Evolutionary conservation across 2,329 filamentous ascomycete genomes (phyloP).

Genomic region (Arthrocladium fulminans): DNA sequence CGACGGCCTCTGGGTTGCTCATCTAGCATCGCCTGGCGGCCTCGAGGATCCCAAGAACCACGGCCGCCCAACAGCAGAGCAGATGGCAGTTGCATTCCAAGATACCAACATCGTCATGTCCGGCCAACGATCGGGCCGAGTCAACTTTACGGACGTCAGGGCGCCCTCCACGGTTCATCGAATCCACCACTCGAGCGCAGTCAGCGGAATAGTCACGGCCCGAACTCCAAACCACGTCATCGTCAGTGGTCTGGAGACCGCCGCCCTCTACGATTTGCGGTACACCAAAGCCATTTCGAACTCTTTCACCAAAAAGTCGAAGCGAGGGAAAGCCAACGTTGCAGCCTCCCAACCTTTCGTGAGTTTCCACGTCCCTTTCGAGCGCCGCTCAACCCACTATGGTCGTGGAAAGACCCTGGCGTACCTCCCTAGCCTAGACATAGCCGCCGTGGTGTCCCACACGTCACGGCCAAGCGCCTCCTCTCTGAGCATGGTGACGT

Average conservation of each 20-base stretch:
- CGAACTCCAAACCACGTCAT: constrained; percentile 12
- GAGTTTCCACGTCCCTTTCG: not conserved
- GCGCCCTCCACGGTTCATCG: constrained; percentile 6
- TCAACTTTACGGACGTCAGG: constrained; percentile 16
- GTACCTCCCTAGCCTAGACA: constrained; percentile 1
- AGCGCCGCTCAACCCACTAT: not conserved
- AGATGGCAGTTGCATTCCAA: constrained; percentile 12
- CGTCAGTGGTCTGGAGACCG: constrained; percentile 13
- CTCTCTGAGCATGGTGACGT: not conserved
- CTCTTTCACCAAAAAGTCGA: not conserved
- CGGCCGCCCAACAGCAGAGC: not conserved
- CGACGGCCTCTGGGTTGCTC: not conserved
- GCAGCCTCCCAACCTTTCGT: not conserved
- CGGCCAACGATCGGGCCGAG: constrained; percentile 15
- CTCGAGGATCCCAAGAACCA: not conserved
- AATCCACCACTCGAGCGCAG: constrained; percentile 16
- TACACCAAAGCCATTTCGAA: constrained; percentile 8
- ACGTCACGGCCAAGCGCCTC: not conserved
- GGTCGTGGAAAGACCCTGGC: not conserved
- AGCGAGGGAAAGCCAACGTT: not conserved
- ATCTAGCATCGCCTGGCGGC: not conserved
- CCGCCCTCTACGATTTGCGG: constrained; percentile 19
- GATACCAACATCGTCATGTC: constrained; percentile 17
- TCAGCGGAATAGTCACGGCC: constrained; percentile 10
- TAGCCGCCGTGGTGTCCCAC: not conserved